phyloP scores from a whole-genome alignment of 345 rosid genomes.

The Pugionium dolabratum region DNA sequence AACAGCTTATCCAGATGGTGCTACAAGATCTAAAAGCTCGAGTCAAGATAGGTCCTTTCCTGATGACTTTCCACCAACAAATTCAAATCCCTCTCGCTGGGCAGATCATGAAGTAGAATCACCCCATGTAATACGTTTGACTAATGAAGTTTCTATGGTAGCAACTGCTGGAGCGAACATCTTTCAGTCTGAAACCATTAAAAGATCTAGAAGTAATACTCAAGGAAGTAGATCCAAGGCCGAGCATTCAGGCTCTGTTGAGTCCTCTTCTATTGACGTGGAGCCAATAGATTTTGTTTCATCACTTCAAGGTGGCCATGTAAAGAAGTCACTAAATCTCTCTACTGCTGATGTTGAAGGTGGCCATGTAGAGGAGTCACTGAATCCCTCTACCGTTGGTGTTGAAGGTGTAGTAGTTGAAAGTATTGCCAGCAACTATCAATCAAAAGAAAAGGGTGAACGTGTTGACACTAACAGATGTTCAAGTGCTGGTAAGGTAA shows the following conservation, averaged over 20 bases:
- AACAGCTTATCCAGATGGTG: constrained; percentile 36
- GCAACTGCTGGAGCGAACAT: constrained; percentile 16
- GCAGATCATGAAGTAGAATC: constrained; percentile 31
- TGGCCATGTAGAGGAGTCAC: constrained; percentile 16
- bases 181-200: constrained; percentile 24
- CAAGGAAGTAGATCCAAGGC: constrained; percentile 16
- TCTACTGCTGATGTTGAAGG: constrained; percentile 18
- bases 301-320: constrained; percentile 25
- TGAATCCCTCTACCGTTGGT: constrained; percentile 20
- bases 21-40: constrained; percentile 44
- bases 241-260: constrained; percentile 24
- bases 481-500: constrained; percentile 35
- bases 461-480: constrained; percentile 32
- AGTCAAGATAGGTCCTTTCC: constrained; percentile 31
- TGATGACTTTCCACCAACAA: constrained; percentile 6
- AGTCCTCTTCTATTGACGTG: constrained; percentile 23
- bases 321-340: constrained; percentile 23
- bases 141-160: constrained; percentile 22
- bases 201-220: constrained; percentile 23
- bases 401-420: constrained; percentile 23
- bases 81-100: constrained; percentile 25
- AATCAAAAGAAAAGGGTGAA: constrained; percentile 36
- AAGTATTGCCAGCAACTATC: constrained; percentile 22
- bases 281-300: constrained; percentile 26
- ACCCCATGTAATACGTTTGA: constrained; percentile 10